Conservation (phyloP, 2,329 filamentous ascomycete genomes). For the Orbilia oligospora region DNA sequence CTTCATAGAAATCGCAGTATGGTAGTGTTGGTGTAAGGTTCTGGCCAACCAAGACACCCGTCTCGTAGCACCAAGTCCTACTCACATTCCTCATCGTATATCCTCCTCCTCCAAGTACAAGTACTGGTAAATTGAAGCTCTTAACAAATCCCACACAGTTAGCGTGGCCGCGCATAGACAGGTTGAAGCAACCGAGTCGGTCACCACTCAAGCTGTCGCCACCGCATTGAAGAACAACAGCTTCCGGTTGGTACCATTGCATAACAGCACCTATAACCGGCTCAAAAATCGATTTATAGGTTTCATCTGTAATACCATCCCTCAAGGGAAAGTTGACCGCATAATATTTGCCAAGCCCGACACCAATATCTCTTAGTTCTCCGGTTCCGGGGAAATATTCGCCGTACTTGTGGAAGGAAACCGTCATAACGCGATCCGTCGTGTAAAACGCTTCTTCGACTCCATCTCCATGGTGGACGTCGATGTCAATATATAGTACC, state of each 20-base stretch:
- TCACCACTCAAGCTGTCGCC: constrained; percentile 95
- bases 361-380: constrained; percentile 85
- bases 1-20: constrained; percentile 80
- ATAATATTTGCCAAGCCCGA: constrained; percentile 90
- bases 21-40: constrained; percentile 75
- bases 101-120: constrained; percentile 93
- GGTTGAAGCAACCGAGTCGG: constrained; percentile 92
- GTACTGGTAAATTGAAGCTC: constrained; percentile 81
- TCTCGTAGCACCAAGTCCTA: constrained; percentile 96
- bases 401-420: constrained; percentile 94
- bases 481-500: constrained; percentile 94
- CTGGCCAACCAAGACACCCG: constrained; percentile 76
- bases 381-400: constrained; percentile 93
- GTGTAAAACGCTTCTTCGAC: constrained; percentile 93
- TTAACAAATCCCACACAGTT: constrained; percentile 93
- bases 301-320: constrained; percentile 90
- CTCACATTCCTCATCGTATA: constrained; percentile 98
- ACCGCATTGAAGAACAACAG: constrained; percentile 94
- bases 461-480: constrained; percentile 91
- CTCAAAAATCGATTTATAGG: constrained; percentile 89
- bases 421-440: constrained; percentile 89
- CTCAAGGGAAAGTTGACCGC: constrained; percentile 90
- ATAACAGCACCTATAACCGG: constrained; percentile 83
- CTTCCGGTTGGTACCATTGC: constrained; percentile 85
- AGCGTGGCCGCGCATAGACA: constrained; percentile 94